Evolutionary conservation across 176 grass and related monocot species (phyloP).

Genomic region (Ensete glaucum): DNA sequence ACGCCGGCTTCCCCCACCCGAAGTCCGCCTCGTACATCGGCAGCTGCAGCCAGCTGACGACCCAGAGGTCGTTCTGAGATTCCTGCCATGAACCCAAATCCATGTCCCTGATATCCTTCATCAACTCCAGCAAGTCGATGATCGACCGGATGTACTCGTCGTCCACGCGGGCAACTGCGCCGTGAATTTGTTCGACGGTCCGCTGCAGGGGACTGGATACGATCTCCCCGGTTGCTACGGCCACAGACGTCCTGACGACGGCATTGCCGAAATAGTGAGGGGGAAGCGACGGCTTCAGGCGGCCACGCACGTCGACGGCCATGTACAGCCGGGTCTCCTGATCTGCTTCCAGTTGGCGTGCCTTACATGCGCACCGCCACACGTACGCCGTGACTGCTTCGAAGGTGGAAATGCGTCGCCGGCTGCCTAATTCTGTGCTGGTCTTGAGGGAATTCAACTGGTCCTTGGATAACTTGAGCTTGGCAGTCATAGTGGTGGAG

Average conservation of each 20-base stretch:
- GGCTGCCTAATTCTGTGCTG: slow-evolving; percentile 20
- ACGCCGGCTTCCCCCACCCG: slow-evolving; percentile 45
- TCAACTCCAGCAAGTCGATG: slow-evolving; percentile 35
- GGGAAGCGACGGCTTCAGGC: slow-evolving; percentile 33
- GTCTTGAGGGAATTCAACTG: slow-evolving; percentile 26
- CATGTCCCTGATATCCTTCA: slow-evolving; percentile 1
- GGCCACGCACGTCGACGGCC: slow-evolving; percentile 37
- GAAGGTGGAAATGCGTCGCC: slow-evolving; percentile 27
- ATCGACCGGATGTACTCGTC: slow-evolving; percentile 31
- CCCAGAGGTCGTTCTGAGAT: slow-evolving; percentile 24
- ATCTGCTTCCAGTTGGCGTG: slow-evolving; percentile 24
- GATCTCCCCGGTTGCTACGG: slow-evolving; percentile 29
- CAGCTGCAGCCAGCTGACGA: slow-evolving; percentile 51
- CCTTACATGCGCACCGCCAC: slow-evolving; percentile 47
- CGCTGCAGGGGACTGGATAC: background rate
- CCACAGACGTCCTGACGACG: slow-evolving; percentile 24
- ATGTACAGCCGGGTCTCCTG: slow-evolving; percentile 32
- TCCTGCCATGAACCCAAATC: slow-evolving; percentile 8
- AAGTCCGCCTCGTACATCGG: slow-evolving; percentile 44
- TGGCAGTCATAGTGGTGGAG: slow-evolving; percentile 3
- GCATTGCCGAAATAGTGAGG: slow-evolving; percentile 45
- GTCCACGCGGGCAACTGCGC: slow-evolving; percentile 22
- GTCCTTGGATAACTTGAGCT: slow-evolving; percentile 24
- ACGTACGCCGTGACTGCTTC: slow-evolving; percentile 30
- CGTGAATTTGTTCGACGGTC: slow-evolving; percentile 18